phyloP scores from a whole-genome alignment of 345 rosid species.

The Bruguiera sexangula region DNA sequence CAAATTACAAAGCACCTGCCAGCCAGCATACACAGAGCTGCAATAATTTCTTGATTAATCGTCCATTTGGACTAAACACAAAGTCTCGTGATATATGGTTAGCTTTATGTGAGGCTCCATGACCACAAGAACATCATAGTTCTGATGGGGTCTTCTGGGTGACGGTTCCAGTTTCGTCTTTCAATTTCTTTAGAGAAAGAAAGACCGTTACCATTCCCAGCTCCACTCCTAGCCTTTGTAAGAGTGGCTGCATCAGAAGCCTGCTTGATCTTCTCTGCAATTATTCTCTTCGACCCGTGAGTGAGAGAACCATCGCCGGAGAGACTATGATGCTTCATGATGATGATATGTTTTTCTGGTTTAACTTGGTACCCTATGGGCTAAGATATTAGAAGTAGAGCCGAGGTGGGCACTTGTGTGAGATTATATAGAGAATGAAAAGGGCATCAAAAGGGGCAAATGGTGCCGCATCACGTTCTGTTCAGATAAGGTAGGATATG shows the following conservation, averaged over 20 bases:
- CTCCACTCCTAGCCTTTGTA: background rate
- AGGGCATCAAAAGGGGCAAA: background rate
- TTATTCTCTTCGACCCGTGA: background rate
- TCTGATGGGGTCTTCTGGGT: slow-evolving; percentile 13
- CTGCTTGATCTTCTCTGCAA: slow-evolving; percentile 12
- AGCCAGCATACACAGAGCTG: too few species aligned
- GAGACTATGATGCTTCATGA: background rate
- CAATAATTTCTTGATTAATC: too few species aligned
- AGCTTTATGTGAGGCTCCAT: slow-evolving; percentile 7
- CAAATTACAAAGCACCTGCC: too few species aligned
- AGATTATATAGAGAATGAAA: background rate
- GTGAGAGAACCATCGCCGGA: slow-evolving; percentile 4
- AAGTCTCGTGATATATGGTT: background rate
- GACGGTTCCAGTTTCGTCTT: slow-evolving; percentile 8
- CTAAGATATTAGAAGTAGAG: background rate
- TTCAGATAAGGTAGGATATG: background rate
- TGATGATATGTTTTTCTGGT: background rate
- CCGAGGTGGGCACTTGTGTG: background rate
- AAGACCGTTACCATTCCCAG: background rate
- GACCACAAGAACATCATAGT: slow-evolving; percentile 15
- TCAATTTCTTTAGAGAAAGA: slow-evolving; percentile 5
- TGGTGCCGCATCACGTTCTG: background rate
- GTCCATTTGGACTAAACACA: background rate
- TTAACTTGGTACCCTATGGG: background rate
- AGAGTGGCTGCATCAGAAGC: slow-evolving; percentile 1